Conservation (phyloP, 192 early-diverging fungal species). For the Neocallimastix lanati region DNA sequence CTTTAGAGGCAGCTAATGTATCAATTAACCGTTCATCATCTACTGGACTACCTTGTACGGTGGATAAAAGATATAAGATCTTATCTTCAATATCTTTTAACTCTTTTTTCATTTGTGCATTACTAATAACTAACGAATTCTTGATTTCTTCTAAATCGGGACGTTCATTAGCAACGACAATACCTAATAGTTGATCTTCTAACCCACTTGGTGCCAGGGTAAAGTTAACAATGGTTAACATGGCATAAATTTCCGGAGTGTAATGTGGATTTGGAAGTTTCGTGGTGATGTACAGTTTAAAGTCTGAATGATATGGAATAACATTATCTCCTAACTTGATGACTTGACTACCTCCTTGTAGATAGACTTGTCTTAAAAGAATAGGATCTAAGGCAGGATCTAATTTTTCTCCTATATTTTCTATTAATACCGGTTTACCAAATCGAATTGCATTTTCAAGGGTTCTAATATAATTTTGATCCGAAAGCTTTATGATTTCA, state of each 20-base stretch:
- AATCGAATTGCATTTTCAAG: conserved; percentile 42
- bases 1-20: conserved; percentile 35
- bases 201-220: conserved; percentile 34
- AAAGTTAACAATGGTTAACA: conserved; percentile 38
- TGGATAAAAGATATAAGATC: conserved; percentile 37
- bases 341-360: conserved; percentile 33
- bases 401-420: conserved; percentile 34
- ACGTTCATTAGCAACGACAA: conserved; percentile 38
- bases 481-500: conserved; percentile 32
- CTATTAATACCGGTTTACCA: conserved; percentile 35
- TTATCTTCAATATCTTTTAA: conserved; percentile 47
- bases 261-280: conserved; percentile 40
- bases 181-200: conserved; percentile 36
- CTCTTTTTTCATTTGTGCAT: conserved; percentile 43
- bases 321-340: conserved; percentile 41
- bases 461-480: conserved; percentile 35
- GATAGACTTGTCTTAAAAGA: conserved; percentile 31
- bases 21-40: conserved; percentile 43
- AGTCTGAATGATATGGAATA: conserved; percentile 41
- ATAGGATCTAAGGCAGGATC: conserved; percentile 40
- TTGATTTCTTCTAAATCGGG: conserved; percentile 44
- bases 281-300: conserved; percentile 38
- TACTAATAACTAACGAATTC: conserved; percentile 33
- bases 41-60: conserved; percentile 39
- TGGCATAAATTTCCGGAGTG: conserved; percentile 34